phyloP scores from a whole-genome alignment of 495 filamentous ascomycete species.

The Sordaria brevicollis region DNA sequence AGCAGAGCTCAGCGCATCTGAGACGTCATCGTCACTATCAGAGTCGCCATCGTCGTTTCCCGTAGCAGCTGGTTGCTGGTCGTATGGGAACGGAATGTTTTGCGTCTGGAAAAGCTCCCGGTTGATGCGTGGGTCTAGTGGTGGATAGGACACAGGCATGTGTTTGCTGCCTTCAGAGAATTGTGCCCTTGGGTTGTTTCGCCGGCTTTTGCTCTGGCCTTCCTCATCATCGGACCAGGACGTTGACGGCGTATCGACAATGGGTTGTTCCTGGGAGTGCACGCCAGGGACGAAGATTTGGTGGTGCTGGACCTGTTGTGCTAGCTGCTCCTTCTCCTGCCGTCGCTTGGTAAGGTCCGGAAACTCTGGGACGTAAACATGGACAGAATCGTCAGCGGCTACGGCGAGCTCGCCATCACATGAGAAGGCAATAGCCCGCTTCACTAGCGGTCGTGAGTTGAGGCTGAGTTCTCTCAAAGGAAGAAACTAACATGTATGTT shows the following conservation, averaged over 20 bases:
- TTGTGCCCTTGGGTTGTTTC: slow-evolving; percentile 13
- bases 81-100: slow-evolving; percentile 15
- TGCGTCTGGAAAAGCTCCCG: slow-evolving; percentile 19
- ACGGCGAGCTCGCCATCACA: slow-evolving; percentile 39
- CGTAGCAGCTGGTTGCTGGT: background rate
- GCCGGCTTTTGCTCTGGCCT: slow-evolving; percentile 6
- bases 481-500: slow-evolving; percentile 15
- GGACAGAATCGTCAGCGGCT: slow-evolving; percentile 36
- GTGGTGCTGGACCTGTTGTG: background rate
- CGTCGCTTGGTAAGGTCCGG: slow-evolving; percentile 14
- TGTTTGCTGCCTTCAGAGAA: slow-evolving; percentile 25
- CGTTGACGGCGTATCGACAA: slow-evolving; percentile 1
- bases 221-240: slow-evolving; percentile 13
- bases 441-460: slow-evolving; percentile 28
- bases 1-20: background rate
- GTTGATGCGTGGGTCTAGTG: slow-evolving; percentile 26
- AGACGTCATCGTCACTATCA: slow-evolving; percentile 4
- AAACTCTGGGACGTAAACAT: slow-evolving; percentile 36
- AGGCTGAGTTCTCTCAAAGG: slow-evolving; percentile 35
- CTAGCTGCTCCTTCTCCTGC: background rate
- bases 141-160: slow-evolving; percentile 25
- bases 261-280: slow-evolving; percentile 8
- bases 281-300: slow-evolving; percentile 5
- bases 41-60: slow-evolving; percentile 2
- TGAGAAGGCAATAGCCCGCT: slow-evolving; percentile 37